These are phyloP conservation scores for Persicaria maculosa DNA, from an alignment of 148 eudicot species.

Conservation along the genomic window DNA sequence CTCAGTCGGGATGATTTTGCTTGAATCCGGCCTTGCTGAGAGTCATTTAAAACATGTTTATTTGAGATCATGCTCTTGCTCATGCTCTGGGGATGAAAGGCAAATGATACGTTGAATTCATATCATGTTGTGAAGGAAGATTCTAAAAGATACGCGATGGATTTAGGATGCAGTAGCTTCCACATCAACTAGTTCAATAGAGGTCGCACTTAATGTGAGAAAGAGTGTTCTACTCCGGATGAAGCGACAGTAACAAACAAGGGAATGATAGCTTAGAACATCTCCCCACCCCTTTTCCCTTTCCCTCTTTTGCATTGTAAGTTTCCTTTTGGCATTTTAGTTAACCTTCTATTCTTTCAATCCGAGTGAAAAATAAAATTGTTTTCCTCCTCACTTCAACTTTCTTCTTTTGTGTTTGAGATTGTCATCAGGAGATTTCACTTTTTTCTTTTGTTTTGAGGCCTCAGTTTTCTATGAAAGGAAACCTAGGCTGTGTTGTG, in stretches of 20 bases:
- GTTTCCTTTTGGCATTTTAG: not conserved
- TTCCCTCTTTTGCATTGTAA: not conserved
- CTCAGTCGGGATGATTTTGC: conserved; percentile 1
- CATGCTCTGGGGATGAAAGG: not conserved
- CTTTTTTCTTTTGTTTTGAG: too few species aligned
- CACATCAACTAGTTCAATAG: conserved; percentile 1
- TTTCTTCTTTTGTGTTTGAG: not conserved
- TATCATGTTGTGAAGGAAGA: not conserved
- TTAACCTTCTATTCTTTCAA: not conserved
- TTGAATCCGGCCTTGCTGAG: conserved; percentile 1
- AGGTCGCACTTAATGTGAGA: not conserved
- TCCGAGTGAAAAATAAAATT: not conserved
- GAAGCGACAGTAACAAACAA: not conserved
- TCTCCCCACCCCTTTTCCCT: not conserved
- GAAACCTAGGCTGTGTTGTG: too few species aligned
- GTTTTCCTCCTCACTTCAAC: not conserved
- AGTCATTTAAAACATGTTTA: conserved; percentile 2
- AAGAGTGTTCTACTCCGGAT: not conserved
- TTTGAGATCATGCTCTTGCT: conserved; percentile 3
- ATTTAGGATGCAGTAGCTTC: not conserved
- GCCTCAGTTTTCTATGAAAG: too few species aligned
- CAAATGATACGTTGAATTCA: not conserved
- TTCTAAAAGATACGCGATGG: not conserved
- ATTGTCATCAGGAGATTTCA: too few species aligned
- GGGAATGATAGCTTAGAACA: not conserved